Evolutionary conservation across 106 monocot genomes (phyloP).

Genomic region (Triglochin maritima): DNA sequence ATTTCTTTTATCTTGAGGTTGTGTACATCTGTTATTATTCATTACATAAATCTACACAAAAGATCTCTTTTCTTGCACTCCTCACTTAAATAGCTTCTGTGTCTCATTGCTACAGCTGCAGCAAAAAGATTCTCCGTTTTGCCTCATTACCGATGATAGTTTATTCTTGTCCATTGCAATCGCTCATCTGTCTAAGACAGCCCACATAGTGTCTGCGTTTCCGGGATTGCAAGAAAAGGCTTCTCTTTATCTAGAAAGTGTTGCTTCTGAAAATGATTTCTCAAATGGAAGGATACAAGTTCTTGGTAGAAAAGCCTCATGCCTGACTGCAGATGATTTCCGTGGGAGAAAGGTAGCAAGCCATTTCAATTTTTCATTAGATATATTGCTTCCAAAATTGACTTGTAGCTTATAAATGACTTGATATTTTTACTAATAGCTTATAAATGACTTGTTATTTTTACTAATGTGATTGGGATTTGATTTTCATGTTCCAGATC

Average conservation of each 20-base stretch:
- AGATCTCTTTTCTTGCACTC: no score
- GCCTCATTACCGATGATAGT: slow-evolving; percentile 89
- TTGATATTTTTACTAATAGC: no score
- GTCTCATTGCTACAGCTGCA: slow-evolving; percentile 32
- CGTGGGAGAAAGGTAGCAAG: slow-evolving; percentile 58
- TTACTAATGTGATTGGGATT: no score
- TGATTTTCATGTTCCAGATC: slow-evolving; percentile 35
- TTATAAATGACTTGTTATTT: no score
- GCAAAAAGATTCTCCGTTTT: slow-evolving; percentile 39
- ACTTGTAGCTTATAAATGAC: no score
- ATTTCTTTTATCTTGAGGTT: no score
- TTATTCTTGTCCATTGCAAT: slow-evolving; percentile 47
- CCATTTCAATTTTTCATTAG: no score
- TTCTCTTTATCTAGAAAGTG: slow-evolving; percentile 34
- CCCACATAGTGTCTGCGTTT: slow-evolving; percentile 40
- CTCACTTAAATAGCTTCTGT: no score
- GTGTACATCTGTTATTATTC: no score
- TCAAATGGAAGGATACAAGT: slow-evolving; percentile 45
- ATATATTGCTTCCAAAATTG: no score
- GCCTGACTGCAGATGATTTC: slow-evolving; percentile 29
- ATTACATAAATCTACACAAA: no score
- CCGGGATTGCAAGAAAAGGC: slow-evolving; percentile 62
- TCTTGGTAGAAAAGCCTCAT: slow-evolving; percentile 49
- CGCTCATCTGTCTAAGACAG: slow-evolving; percentile 41
- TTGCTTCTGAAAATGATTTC: slow-evolving; percentile 60